A percentile compares a stretch with the other conserved stretches of the same genome.
These are phyloP conservation scores for Lasiosphaeris hirsuta DNA, from an alignment of 495 filamentous ascomycete genomes.

Conservation along the genomic window DNA sequence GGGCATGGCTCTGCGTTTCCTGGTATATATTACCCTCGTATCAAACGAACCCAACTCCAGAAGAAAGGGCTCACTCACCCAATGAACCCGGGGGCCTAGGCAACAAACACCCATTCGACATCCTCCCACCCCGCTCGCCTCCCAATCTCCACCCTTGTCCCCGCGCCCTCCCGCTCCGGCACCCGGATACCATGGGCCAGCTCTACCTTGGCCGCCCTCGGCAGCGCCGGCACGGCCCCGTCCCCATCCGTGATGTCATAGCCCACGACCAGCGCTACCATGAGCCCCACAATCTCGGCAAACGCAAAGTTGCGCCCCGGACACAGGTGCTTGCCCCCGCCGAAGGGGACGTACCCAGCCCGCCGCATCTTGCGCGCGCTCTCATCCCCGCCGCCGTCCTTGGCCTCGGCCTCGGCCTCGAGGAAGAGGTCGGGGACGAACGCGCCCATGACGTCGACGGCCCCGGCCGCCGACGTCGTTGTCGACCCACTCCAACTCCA, in stretches of 20 bases:
- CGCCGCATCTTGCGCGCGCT: constrained; percentile 17
- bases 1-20: too few species aligned
- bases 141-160: constrained; percentile 10
- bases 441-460: constrained; percentile 29
- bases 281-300: constrained; percentile 37
- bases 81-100: background rate
- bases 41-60: too few species aligned
- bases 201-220: constrained; percentile 12
- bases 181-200: constrained; percentile 12
- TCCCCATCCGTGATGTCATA: constrained; percentile 33
- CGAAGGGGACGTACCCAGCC: constrained; percentile 39
- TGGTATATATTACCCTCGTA: too few species aligned
- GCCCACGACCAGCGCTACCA: constrained; percentile 34
- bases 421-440: too few species aligned
- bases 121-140: constrained; percentile 27
- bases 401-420: constrained; percentile 23
- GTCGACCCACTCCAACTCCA: too few species aligned
- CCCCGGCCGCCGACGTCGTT: too few species aligned
- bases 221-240: constrained; percentile 8
- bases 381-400: constrained; percentile 27
- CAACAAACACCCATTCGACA: constrained; percentile 27
- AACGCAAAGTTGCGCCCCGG: constrained; percentile 45
- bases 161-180: constrained; percentile 14
- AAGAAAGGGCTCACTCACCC: too few species aligned
- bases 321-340: constrained; percentile 44